Evolutionary conservation across 257 asterid genomes (phyloP).

Genomic region (Penstemon eatonii): DNA sequence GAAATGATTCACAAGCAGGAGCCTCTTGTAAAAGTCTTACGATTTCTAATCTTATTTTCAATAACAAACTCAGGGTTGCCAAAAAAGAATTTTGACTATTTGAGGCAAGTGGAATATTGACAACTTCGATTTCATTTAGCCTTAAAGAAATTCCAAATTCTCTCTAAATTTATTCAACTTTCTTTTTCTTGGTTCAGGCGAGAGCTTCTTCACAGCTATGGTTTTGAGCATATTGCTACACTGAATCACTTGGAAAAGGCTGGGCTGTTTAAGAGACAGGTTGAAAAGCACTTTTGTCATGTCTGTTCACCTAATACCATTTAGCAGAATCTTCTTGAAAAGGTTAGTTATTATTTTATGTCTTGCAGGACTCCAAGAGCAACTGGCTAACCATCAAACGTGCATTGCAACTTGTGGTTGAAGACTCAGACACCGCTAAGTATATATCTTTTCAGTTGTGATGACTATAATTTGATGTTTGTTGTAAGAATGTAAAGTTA

Average conservation of each 20-base stretch:
- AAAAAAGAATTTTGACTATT: conserved; percentile 75
- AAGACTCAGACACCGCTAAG: conserved; percentile 87
- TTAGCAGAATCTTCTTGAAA: conserved; percentile 19
- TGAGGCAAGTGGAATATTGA: conserved; percentile 60
- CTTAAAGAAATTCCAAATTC: not conserved
- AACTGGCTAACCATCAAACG: conserved; percentile 89
- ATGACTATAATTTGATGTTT: conserved; percentile 7
- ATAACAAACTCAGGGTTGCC: conserved; percentile 91
- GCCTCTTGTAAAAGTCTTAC: conserved; percentile 73
- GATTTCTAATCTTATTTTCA: conserved; percentile 80
- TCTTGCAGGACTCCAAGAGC: conserved; percentile 79
- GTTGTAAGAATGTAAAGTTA: conserved; percentile 16
- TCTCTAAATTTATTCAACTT: conserved; percentile 11
- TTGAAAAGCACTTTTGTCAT: conserved; percentile 26
- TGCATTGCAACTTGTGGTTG: conserved; percentile 80
- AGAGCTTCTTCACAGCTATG: conserved; percentile 97
- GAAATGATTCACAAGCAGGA: conserved; percentile 97
- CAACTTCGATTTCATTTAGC: not conserved
- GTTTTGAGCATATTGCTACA: conserved; percentile 89
- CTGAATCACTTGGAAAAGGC: conserved; percentile 93
- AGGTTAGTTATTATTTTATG: conserved; percentile 23
- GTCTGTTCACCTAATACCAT: conserved; percentile 18
- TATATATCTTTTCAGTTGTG: conserved; percentile 34
- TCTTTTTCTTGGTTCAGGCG: conserved; percentile 55
- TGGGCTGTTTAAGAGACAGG: conserved; percentile 89